phyloP scores from a whole-genome alignment of 2,329 filamentous ascomycete species.

The Macroventuria anomochaeta region DNA sequence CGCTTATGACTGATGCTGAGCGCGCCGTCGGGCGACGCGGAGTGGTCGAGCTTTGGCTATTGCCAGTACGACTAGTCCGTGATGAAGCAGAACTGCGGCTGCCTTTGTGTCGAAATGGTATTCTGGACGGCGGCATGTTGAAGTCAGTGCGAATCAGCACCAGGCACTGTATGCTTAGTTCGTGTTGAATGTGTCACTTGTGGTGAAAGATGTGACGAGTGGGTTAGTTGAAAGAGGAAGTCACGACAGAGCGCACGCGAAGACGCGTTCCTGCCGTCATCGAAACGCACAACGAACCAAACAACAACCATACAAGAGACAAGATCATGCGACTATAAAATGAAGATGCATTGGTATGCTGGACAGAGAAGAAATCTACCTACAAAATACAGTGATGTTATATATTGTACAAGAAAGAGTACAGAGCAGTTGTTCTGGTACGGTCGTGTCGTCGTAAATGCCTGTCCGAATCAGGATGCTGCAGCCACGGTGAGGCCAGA shows the following conservation, averaged over 20 bases:
- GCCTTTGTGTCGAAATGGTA: conserved; percentile 16
- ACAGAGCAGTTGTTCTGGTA: conserved; percentile 18
- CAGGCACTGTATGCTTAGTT: not conserved
- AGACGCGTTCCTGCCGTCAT: conserved; percentile 25
- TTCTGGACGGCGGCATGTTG: conserved; percentile 25
- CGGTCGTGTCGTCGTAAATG: conserved; percentile 33
- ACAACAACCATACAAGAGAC: not conserved
- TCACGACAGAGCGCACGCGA: conserved; percentile 11
- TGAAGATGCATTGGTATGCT: conserved; percentile 15
- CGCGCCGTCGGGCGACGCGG: conserved; percentile 19
- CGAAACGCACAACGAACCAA: not conserved
- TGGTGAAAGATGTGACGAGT: not conserved
- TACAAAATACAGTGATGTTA: conserved; percentile 16
- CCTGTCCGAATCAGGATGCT: conserved; percentile 13
- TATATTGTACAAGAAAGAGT: conserved; percentile 17
- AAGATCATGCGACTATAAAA: not conserved
- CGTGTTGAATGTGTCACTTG: not conserved
- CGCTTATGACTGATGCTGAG: conserved; percentile 16
- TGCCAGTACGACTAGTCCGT: conserved; percentile 12
- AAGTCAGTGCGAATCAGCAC: not conserved
- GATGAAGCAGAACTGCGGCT: conserved; percentile 19
- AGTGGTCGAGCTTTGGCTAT: conserved; percentile 12
- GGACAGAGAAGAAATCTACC: conserved; percentile 14
- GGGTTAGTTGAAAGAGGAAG: conserved; percentile 22
- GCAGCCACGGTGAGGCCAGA: conserved; percentile 36